Evolutionary conservation across 163 green algal species (phyloP), one percentile per base, ranked within the genome.

Genomic region (Smithsoniella earleae): DNA sequence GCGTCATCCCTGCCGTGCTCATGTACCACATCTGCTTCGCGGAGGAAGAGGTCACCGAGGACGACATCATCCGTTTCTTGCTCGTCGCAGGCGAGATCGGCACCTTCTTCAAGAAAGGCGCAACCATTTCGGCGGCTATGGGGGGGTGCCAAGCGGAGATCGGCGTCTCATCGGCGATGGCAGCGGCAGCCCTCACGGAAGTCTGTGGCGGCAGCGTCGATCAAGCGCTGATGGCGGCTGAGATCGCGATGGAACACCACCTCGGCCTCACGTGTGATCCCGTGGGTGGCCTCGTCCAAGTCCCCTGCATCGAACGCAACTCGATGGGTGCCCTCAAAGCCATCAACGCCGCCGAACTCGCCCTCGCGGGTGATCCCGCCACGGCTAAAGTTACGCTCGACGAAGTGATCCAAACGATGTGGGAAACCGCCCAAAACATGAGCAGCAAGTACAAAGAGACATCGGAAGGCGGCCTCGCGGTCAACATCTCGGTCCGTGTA

Each of bases 401-500:
- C 31, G 49, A 49, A 3, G 27, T 20, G 10, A 73, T 77, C 31
- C 6, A 73, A 25, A 77, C 44, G 34, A 77, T 77, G 73, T n/a
- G 73, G 13, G 10, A 77, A 8, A 77, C 73, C 6, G 73, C 34
- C 30, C 3, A 36, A 10, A 55, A 77, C 49, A 77, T 77, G 73
- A 77, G 4, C 13, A 46, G 20, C 73, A 73, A 66, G 22, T 77
- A 77, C 52, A 77, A 77, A 55, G 73, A 77, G 30, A 77, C 73
- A 36, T 33, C 73, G 3, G 8, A 28, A 22, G 73, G 73, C 3
- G 73, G 73, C 6, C 49, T 77, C 8, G 73, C 73, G n/a, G 25
- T 77, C 73, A 73, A 77, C 46, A 46, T 77, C 78, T 43, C 49
- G 54, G 0, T 82, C 78, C 16, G 38, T 79, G 63, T 84, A 81